Evolutionary conservation across 805 yeast genomes (phyloP).

Genomic region (Spathaspora girioi): DNA sequence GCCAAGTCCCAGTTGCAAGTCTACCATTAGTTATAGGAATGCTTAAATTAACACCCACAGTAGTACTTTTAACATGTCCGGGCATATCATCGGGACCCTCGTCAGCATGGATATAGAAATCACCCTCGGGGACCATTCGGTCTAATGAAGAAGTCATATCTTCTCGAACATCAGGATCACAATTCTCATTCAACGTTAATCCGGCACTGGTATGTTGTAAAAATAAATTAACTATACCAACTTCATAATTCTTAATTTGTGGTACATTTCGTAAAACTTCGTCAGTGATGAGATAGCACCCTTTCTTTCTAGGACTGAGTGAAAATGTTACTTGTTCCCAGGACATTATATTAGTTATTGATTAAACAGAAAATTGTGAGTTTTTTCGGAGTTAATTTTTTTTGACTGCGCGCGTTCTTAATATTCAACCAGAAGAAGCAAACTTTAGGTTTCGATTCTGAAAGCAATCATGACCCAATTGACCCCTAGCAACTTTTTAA

Average conservation of each 20-base stretch:
- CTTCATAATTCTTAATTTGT: slow-evolving; percentile 52
- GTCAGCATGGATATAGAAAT: slow-evolving; percentile 57
- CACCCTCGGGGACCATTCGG: slow-evolving; percentile 64
- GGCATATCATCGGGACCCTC: slow-evolving; percentile 88
- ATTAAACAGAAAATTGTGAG: not conserved
- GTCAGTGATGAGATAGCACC: slow-evolving; percentile 68
- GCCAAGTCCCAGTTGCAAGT: slow-evolving; percentile 80
- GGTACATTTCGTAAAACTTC: slow-evolving; percentile 58
- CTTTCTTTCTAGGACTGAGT: slow-evolving; percentile 56
- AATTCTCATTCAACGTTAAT: slow-evolving; percentile 72
- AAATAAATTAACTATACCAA: slow-evolving; percentile 65
- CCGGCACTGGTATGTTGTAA: slow-evolving; percentile 81
- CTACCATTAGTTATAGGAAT: slow-evolving; percentile 70
- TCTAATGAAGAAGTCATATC: slow-evolving; percentile 67
- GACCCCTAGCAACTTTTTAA: not conserved
- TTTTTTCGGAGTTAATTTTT: not conserved
- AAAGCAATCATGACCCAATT: not conserved
- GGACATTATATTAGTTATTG: slow-evolving; percentile 18
- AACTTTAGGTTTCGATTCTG: not conserved
- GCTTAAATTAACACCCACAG: slow-evolving; percentile 60
- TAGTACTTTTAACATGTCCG: slow-evolving; percentile 62
- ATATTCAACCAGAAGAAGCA: too few species aligned
- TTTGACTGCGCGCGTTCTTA: not conserved
- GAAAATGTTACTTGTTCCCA: slow-evolving; percentile 63
- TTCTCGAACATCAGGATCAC: slow-evolving; percentile 70